phyloP scores from a whole-genome alignment of 1,284 basidiomycete genomes.

The Irpex lacteus region DNA sequence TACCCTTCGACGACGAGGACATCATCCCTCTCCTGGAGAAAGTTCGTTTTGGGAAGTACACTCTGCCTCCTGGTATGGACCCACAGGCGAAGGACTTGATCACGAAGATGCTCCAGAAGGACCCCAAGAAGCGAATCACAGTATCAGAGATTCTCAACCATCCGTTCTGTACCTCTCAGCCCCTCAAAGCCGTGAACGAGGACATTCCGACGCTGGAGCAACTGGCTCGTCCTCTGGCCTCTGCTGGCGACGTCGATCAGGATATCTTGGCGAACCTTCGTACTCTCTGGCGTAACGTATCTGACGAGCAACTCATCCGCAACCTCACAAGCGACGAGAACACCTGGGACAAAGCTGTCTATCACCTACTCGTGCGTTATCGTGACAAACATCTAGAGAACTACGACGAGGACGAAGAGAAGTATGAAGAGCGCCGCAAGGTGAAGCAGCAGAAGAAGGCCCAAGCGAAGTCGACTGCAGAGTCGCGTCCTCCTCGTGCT shows the following conservation, averaged over 20 bases:
- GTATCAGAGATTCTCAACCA: constrained; percentile 86
- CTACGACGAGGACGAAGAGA: constrained; percentile 58
- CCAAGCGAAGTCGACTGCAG: constrained; percentile 10
- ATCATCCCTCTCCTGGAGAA: constrained; percentile 78
- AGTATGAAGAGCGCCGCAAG: constrained; percentile 30
- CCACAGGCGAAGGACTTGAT: constrained; percentile 82
- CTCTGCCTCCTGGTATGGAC: constrained; percentile 82
- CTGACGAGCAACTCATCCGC: constrained; percentile 69
- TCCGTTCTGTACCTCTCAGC: constrained; percentile 82
- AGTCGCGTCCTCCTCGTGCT: constrained; percentile 48
- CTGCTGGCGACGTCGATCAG: constrained; percentile 69
- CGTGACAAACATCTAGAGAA: constrained; percentile 67
- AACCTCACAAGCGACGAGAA: constrained; percentile 63
- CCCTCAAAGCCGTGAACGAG: constrained; percentile 47
- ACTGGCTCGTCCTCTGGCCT: constrained; percentile 65
- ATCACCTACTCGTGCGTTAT: constrained; percentile 82
- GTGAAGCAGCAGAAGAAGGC: constrained; percentile 23
- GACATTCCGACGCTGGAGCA: constrained; percentile 66
- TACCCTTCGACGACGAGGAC: constrained; percentile 94
- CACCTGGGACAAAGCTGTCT: constrained; percentile 93
- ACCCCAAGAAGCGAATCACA: constrained; percentile 82
- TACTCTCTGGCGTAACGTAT: constrained; percentile 83
- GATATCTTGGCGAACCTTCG: constrained; percentile 91
- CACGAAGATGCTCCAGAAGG: constrained; percentile 82
- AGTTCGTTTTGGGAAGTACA: constrained; percentile 81